phyloP scores from a whole-genome alignment of 805 yeast species.

The Kazachstania bromeliacearum region DNA sequence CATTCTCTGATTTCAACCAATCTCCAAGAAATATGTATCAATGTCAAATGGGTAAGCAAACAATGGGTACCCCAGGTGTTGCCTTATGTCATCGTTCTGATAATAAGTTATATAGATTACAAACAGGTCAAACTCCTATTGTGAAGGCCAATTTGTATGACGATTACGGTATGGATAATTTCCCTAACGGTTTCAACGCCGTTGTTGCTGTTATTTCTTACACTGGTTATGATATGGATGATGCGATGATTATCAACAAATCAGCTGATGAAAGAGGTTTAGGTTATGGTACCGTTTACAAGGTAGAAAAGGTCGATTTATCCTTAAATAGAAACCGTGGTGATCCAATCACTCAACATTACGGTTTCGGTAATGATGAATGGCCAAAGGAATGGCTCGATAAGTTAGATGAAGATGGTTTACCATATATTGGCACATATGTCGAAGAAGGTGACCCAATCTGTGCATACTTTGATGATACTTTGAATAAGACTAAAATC shows the following conservation, averaged over 20 bases:
- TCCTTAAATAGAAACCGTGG: slow-evolving; percentile 72
- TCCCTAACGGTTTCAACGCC: slow-evolving; percentile 97
- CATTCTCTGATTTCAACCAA: slow-evolving; percentile 96
- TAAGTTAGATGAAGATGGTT: slow-evolving; percentile 82
- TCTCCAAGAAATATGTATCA: slow-evolving; percentile 99
- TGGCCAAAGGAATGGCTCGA: slow-evolving; percentile 91
- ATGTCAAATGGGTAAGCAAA: slow-evolving; percentile 99
- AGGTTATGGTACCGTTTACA: slow-evolving; percentile 93
- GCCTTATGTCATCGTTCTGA: slow-evolving; percentile 88
- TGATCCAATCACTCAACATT: slow-evolving; percentile 88
- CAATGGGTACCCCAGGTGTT: slow-evolving; percentile 99
- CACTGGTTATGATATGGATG: slow-evolving; percentile 99
- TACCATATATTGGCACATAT: slow-evolving; percentile 79
- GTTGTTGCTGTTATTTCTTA: slow-evolving; percentile 98
- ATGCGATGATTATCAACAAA: slow-evolving; percentile 96
- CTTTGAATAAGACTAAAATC: slow-evolving; percentile 79
- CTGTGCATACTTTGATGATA: slow-evolving; percentile 86
- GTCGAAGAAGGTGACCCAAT: slow-evolving; percentile 96
- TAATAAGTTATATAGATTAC: slow-evolving; percentile 86
- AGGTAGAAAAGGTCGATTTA: slow-evolving; percentile 86
- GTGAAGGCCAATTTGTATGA: slow-evolving; percentile 90
- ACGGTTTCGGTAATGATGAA: slow-evolving; percentile 87
- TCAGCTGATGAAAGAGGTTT: slow-evolving; percentile 97
- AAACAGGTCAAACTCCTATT: slow-evolving; percentile 94
- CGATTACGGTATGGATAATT: slow-evolving; percentile 95